Evolutionary conservation across 495 filamentous ascomycete species (phyloP), one percentile per base, ranked within the genome.

Genomic region (Neurospora terricola): DNA sequence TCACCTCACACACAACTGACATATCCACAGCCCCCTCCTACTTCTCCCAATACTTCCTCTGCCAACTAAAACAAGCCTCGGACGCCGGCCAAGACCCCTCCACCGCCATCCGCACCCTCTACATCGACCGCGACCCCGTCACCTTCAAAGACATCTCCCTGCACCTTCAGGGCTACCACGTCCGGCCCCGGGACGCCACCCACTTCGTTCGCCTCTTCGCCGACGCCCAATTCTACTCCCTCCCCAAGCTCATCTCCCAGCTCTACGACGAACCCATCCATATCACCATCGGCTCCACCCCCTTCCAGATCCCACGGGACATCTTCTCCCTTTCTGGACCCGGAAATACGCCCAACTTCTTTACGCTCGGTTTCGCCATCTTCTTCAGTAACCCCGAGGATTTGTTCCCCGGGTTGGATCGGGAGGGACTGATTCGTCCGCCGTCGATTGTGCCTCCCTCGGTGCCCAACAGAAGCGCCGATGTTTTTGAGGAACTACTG

Each of bases 251-350:
- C 69, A 94, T 94, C 77, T 93, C 92, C 18, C 94, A 95, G 80
- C 90, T 99, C n/a, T 97, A 96, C 80, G 93, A 95, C 77, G 92
- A 94, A 54, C 91, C 93, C 76, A 96, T 97, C 79, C 96, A 91
- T 83, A 93, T 97, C 76, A 91, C 91, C 42, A 93, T 99, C 75
- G 95, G 95, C 72, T 89, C 91, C 71, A 88, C 86, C 30, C 87
- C 93, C 76, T 99, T 99, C 81, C 91, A 93, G 76, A 93, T 99
- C 70, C 91, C 95, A 4, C 90, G 94, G 38, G 93, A 97, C 76
- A 87, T 97, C 73, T 97, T 99, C 82, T 90, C 89, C 12, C 84
- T 86, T 34, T 66, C 54, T 2, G 54, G 54, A 2, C 93, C 92
- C 12, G 95, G 96, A 5, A 93, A 99, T 81, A 90, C 89, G 38